phyloP scores from a whole-genome alignment of 176 grass and related monocot genomes.

The Triticum timopheevii region DNA sequence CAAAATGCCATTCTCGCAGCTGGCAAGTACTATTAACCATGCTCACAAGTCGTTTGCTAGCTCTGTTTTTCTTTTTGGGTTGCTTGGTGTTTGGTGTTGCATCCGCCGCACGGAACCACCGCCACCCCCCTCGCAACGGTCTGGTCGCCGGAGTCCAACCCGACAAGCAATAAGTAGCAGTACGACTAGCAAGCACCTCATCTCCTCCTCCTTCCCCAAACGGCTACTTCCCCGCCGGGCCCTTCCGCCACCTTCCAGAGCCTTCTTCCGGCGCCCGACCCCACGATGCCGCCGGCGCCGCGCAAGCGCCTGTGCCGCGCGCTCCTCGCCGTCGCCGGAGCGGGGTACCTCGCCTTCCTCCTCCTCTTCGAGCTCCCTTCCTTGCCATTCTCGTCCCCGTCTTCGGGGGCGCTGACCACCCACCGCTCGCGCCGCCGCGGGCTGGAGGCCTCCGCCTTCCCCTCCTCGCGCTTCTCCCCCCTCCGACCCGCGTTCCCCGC shows the following conservation, averaged over 20 bases:
- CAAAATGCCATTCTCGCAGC: no score
- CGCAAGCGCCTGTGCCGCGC: slow-evolving; percentile 29
- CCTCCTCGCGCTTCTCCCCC: neutral
- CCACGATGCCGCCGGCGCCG: slow-evolving; percentile 1
- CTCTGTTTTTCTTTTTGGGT: no score
- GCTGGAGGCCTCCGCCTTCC: slow-evolving; percentile 31
- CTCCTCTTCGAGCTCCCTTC: slow-evolving; percentile 49
- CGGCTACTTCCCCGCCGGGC: slow-evolving; percentile 17
- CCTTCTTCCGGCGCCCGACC: neutral
- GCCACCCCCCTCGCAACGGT: no score
- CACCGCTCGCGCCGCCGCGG: slow-evolving; percentile 48
- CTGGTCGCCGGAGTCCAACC: no score
- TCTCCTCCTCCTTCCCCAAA: no score
- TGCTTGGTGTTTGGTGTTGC: no score
- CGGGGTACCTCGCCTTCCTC: slow-evolving; percentile 31
- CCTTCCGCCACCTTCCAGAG: neutral
- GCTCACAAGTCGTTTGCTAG: no score
- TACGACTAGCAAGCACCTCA: no score
- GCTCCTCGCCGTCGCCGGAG: slow-evolving; percentile 18
- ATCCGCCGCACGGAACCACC: no score
- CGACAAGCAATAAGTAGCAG: no score
- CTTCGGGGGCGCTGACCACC: neutral
- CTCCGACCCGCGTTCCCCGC: slow-evolving; percentile 23
- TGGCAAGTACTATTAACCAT: no score
- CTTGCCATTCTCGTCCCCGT: neutral